Evolutionary conservation across 2,329 filamentous ascomycete species (phyloP).

Genomic region (Epichloe elymi): DNA sequence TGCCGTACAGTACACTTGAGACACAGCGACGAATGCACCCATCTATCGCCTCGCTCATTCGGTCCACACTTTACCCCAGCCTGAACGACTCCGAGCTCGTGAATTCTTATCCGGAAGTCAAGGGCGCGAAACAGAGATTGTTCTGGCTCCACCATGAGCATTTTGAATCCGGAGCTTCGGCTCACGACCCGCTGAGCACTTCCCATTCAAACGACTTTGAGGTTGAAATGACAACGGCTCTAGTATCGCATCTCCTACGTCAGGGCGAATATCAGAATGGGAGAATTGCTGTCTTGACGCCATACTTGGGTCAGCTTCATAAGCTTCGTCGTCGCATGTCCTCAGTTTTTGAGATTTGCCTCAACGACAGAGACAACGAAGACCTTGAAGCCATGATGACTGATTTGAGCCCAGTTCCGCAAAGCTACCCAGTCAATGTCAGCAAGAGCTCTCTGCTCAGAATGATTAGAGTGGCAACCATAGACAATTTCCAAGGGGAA

Average conservation of each 20-base stretch:
- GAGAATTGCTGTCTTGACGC: constrained; percentile 60
- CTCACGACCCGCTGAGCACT: constrained; percentile 22
- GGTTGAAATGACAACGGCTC: constrained; percentile 45
- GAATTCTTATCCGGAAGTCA: constrained; percentile 29
- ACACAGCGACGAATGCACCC: constrained; percentile 55
- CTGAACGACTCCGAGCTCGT: constrained; percentile 36
- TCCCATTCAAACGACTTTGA: constrained; percentile 47
- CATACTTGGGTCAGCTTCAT: constrained; percentile 45
- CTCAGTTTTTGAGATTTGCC: constrained; percentile 42
- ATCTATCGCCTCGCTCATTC: constrained; percentile 43
- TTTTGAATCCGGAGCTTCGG: constrained; percentile 24
- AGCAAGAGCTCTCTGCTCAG: constrained; percentile 26
- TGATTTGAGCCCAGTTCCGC: not conserved
- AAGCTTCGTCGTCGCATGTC: constrained; percentile 33
- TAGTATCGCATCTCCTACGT: constrained; percentile 51
- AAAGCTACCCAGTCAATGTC: not conserved
- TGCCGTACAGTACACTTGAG: constrained; percentile 29
- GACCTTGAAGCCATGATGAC: constrained; percentile 10
- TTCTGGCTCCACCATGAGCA: constrained; percentile 51
- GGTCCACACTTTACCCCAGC: constrained; percentile 41
- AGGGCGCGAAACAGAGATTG: constrained; percentile 37
- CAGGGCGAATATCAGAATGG: constrained; percentile 46
- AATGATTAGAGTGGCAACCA: constrained; percentile 44
- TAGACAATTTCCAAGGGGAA: constrained; percentile 70
- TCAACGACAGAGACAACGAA: constrained; percentile 47